These are phyloP conservation scores for Colletotrichum liriopes DNA, from an alignment of 2,329 filamentous ascomycete species.

Conservation along the genomic window DNA sequence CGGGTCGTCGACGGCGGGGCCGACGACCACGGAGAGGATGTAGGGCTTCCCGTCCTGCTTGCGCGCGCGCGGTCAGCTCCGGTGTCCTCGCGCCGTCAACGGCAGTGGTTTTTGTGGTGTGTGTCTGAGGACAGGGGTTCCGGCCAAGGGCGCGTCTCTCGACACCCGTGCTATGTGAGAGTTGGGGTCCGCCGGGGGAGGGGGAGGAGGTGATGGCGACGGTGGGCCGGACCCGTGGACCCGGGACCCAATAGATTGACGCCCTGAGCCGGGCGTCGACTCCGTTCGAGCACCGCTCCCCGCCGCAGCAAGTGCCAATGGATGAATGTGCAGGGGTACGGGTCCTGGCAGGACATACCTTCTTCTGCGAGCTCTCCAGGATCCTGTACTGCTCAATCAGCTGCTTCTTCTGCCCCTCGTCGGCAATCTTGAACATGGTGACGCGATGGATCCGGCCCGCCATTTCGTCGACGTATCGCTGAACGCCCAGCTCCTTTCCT, in stretches of 20 bases:
- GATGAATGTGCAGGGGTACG: neutral
- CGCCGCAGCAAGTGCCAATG: too few relatives aligned
- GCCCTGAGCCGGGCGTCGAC: neutral
- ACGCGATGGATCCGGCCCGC: constrained; percentile 62
- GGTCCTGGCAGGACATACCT: constrained; percentile 52
- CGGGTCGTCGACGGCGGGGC: constrained; percentile 68
- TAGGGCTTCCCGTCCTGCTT: constrained; percentile 79
- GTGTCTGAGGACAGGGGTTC: too few relatives aligned
- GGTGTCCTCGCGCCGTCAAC: neutral
- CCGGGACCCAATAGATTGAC: neutral
- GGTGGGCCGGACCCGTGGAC: constrained; percentile 4
- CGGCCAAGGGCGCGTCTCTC: too few relatives aligned
- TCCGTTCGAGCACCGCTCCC: too few relatives aligned
- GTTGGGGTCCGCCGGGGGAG: neutral
- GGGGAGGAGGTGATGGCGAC: neutral
- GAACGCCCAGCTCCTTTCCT: too few relatives aligned
- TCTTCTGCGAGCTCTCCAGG: constrained; percentile 58
- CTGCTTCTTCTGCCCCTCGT: constrained; percentile 59
- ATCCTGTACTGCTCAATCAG: constrained; percentile 62
- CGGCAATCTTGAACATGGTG: constrained; percentile 69
- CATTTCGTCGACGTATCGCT: constrained; percentile 51
- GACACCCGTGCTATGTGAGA: too few relatives aligned
- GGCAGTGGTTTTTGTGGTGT: neutral
- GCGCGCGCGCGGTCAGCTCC: neutral
- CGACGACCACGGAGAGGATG: constrained; percentile 72